These are phyloP conservation scores for Mrakia gelida DNA, from an alignment of 768 basidiomycete genomes.

Conservation along the genomic window DNA sequence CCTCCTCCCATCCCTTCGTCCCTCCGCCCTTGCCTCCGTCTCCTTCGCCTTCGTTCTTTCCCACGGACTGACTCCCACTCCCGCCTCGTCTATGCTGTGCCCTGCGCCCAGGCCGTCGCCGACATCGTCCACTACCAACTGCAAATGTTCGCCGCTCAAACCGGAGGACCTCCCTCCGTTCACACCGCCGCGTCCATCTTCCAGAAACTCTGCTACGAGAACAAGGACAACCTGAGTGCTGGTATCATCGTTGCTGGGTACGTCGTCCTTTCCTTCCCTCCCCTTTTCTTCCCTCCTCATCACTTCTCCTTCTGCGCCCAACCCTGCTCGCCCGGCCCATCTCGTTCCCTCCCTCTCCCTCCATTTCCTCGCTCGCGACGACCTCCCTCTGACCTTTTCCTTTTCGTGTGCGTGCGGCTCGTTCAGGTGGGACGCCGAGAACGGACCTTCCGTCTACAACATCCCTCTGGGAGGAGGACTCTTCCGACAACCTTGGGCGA, in stretches of 20 bases:
- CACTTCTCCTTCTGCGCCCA: no score
- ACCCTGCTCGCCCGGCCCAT: no score
- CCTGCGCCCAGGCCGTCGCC: slow-evolving; percentile 79
- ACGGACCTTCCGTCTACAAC: slow-evolving; percentile 89
- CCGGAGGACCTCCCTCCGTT: slow-evolving; percentile 67
- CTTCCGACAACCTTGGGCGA: slow-evolving; percentile 98
- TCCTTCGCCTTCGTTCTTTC: background rate
- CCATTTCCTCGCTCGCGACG: background rate
- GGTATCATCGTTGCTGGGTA: slow-evolving; percentile 92
- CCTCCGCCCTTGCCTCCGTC: background rate
- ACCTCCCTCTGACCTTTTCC: background rate
- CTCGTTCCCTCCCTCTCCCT: background rate
- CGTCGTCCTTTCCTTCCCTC: background rate
- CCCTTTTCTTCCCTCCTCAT: background rate
- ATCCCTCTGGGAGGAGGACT: slow-evolving; percentile 94
- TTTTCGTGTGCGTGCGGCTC: background rate
- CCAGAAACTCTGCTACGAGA: slow-evolving; percentile 83
- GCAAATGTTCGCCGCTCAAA: slow-evolving; percentile 46
- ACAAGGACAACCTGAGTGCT: slow-evolving; percentile 82
- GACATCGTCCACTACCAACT: slow-evolving; percentile 72
- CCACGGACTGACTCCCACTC: background rate
- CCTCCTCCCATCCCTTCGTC: background rate
- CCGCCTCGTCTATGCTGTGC: no score
- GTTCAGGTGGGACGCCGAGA: slow-evolving; percentile 73
- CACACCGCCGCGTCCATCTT: slow-evolving; percentile 75